These are phyloP conservation scores for Teratosphaeriaceae sp. DNA, from an alignment of 2,329 filamentous ascomycete species.

Conservation along the genomic window DNA sequence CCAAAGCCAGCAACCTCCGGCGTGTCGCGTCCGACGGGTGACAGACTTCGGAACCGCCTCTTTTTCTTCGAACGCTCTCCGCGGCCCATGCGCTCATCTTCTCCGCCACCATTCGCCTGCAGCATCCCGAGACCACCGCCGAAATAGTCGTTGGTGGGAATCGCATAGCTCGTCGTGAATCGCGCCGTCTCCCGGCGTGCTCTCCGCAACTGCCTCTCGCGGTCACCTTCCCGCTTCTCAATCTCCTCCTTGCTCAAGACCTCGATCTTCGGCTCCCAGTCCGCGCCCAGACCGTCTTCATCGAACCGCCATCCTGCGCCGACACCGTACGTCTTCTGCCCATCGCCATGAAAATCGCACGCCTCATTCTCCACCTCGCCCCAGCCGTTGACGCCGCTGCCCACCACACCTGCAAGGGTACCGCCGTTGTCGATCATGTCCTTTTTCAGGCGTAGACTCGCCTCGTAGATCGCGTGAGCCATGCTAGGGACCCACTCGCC, in stretches of 20 bases:
- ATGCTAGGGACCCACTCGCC: conserved; percentile 94
- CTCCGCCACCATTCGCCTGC: conserved; percentile 33
- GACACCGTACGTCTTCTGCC: conserved; percentile 41
- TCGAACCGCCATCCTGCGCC: conserved; percentile 96
- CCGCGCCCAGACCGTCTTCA: conserved; percentile 68
- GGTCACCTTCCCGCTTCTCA: conserved; percentile 90
- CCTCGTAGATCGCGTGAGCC: conserved; percentile 95
- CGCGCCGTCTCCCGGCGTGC: conserved; percentile 84
- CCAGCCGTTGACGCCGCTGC: conserved; percentile 59
- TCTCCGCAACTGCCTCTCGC: conserved; percentile 82
- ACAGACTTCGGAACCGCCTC: conserved; percentile 80
- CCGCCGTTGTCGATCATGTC: conserved; percentile 84
- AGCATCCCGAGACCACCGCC: conserved; percentile 38
- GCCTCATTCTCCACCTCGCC: conserved; percentile 85
- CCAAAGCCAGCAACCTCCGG: conserved; percentile 67
- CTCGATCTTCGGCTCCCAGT: conserved; percentile 48
- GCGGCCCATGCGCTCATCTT: conserved; percentile 79
- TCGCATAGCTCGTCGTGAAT: conserved; percentile 44
- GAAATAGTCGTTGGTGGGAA: conserved; percentile 53
- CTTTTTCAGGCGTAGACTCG: conserved; percentile 86
- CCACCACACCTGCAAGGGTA: conserved; percentile 57
- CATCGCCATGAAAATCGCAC: conserved; percentile 50
- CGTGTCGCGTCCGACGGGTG: conserved; percentile 74
- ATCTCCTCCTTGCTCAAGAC: conserved; percentile 88
- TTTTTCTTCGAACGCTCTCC: conserved; percentile 96